Base-by-base conservation (phyloP, 106 monocot species). In the Platanthera guangdongensis region DNA sequence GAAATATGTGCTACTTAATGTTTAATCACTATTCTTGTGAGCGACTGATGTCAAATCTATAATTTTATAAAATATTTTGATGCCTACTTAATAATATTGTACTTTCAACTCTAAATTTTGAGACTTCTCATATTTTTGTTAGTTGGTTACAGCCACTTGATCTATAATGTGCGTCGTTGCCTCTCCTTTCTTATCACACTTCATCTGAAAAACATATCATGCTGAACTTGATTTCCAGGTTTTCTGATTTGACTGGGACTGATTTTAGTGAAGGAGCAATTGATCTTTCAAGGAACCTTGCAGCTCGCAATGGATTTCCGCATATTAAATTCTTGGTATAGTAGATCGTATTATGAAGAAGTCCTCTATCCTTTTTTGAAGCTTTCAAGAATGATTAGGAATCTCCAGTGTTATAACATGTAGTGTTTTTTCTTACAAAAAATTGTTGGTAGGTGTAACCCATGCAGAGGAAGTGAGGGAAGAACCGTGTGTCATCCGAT, bases 211-310 rank as follows among this genome's bases (percentile, higher is more conserved):
- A 45, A 3, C 10, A 25, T 21, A 0, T 10, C 64, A 8, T 74
- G 57, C 16, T 30, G 3, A 49, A 52, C 73, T 76, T 21, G 3
- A 68, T 32, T 76, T 84, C 52, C 86, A 99, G 97, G 85, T 99
- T 99, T 75, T 82, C 83, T 47, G 88, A 99, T 88, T 83, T 99
- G 87, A 92, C 94, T 28, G 97, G 97, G 74, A 99, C 84, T 53
- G 97, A 99, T 82, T 99, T 94, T 79, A 90, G 94, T 84, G 92
- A 99, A 92, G 94, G 89, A 77, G 97, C 91, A 51, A 85, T 94
- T 75, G 86, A 88, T 46, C 91, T 99, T 80, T 89, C 97, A 74
- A 82, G 74, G 47, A 92, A 76, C 68, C 85, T 99, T 71, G 94
- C 97, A 81, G 77, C 46, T 57, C 97, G 92, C 82, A 78, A 86